Percentiles rank a stretch among this genome's conserved stretches.
Conservation (phyloP, 495 filamentous ascomycete genomes). For the Aspergillus diversus region DNA sequence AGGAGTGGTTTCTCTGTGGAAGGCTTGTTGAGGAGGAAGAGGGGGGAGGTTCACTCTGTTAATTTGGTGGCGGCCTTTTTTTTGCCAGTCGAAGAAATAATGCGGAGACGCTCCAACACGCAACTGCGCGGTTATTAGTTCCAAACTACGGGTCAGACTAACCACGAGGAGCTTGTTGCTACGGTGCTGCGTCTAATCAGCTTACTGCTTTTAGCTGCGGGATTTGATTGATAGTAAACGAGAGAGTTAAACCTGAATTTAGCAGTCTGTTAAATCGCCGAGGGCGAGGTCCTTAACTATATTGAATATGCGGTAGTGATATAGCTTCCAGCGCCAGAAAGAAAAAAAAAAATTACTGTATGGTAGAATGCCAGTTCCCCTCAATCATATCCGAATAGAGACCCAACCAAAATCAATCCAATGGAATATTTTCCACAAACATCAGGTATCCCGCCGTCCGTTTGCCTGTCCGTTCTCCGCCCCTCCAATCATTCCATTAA, state of each 20-base stretch:
- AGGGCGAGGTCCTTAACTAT: not conserved
- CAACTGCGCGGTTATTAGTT: slow-evolving; percentile 2
- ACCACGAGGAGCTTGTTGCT: slow-evolving; percentile 10
- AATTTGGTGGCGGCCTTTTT: slow-evolving; percentile 21
- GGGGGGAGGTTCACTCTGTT: not conserved
- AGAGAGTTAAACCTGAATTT: not conserved
- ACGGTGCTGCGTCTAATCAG: slow-evolving; percentile 9
- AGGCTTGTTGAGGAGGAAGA: not conserved
- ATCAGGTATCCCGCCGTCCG: slow-evolving; percentile 33
- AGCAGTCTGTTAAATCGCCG: not conserved
- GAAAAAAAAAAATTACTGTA: slow-evolving; percentile 3
- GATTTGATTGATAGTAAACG: not conserved
- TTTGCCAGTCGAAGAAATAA: slow-evolving; percentile 27
- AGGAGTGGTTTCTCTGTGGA: not conserved
- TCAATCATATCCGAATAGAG: not conserved
- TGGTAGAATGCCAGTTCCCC: not conserved
- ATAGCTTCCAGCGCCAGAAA: slow-evolving; percentile 19
- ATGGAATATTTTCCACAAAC: not conserved
- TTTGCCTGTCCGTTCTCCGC: slow-evolving; percentile 37
- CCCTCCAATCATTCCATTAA: slow-evolving; percentile 44
- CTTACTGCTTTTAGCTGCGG: slow-evolving; percentile 2
- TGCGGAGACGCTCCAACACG: slow-evolving; percentile 29
- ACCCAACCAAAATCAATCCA: slow-evolving; percentile 23
- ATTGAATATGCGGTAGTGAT: slow-evolving; percentile 3
- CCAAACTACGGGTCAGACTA: not conserved